phyloP scores from a whole-genome alignment of 2,329 filamentous ascomycete genomes.

The Cyphellophora attinorum region DNA sequence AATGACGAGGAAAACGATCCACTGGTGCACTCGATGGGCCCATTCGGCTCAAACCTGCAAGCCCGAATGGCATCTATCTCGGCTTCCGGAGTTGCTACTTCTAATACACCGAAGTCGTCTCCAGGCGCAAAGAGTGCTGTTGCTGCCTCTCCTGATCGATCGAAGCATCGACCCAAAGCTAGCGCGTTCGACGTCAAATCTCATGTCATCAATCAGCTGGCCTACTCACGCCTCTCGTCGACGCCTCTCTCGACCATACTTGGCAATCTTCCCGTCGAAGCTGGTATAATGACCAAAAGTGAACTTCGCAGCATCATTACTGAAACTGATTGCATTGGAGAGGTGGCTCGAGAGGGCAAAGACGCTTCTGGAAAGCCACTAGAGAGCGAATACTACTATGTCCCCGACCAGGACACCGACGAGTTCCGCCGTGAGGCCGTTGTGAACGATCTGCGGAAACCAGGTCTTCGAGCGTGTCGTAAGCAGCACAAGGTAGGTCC shows the following conservation, averaged over 20 bases:
- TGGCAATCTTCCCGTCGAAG: slow-evolving; percentile 61
- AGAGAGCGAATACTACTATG: slow-evolving; percentile 95
- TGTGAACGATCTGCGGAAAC: slow-evolving; percentile 76
- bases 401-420: slow-evolving; percentile 78
- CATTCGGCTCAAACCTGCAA: slow-evolving; percentile 79
- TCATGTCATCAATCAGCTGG: slow-evolving; percentile 89
- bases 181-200: slow-evolving; percentile 46
- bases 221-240: slow-evolving; percentile 84
- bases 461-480: slow-evolving; percentile 76
- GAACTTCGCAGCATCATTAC: slow-evolving; percentile 65
- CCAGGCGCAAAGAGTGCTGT: neutral
- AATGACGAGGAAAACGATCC: slow-evolving; percentile 92
- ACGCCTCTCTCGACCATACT: slow-evolving; percentile 85
- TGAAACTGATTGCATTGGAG: slow-evolving; percentile 67
- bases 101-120: slow-evolving; percentile 41
- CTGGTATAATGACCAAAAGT: slow-evolving; percentile 44
- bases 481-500: slow-evolving; percentile 88
- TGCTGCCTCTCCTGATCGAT: slow-evolving; percentile 26
- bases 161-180: slow-evolving; percentile 6
- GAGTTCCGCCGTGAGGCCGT: slow-evolving; percentile 70
- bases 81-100: slow-evolving; percentile 39
- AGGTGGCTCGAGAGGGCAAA: slow-evolving; percentile 84
- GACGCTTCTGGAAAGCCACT: slow-evolving; percentile 88
- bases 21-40: slow-evolving; percentile 82
- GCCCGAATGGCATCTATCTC: slow-evolving; percentile 70